Evolutionary conservation across 192 early-diverging fungal genomes (phyloP), one percentile per base, ranked within the genome.

Genomic region (Mortierella hygrophila): DNA sequence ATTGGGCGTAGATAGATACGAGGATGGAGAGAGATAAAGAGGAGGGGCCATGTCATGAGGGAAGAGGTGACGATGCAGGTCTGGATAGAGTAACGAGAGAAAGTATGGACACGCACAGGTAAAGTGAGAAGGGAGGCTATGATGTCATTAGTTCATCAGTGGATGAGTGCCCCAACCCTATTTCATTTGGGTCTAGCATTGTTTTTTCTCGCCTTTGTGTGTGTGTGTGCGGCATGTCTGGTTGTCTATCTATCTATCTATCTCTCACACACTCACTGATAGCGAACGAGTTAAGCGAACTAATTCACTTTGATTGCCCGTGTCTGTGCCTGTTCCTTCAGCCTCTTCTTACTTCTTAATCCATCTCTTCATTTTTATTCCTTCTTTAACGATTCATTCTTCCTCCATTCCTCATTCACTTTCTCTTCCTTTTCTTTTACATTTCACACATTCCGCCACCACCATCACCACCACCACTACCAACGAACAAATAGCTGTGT

Each of bases 101-200:
- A 26, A 5, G 4, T 55, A 20, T 23, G 54, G 54, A 9, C 11
- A 52, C 49, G 55, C 21, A 60, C 55, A 60, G 26, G 60, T 29
- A 60, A 60, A n/a, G 6, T 0, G 9, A 32, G 26, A 26, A 15
- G 11, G 9, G 60, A 65, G 60, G 60, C 60, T 32, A 65, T 65
- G 60, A 65, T 65, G 60, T 65, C 60, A 65, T 35, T 32, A 29
- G 60, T 65, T 65, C 60, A 65, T 26, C 55, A 60, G 55, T 26
- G 16, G 4, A 52, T 20, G 16, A 21, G 49, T 52, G 49, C 49
- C 49, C 49, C 49, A 52, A 52, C 49, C 49, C 49, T 52, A 52
- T 52, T 52, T 52, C 49, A 52, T 5, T 52, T 21, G 49, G 49
- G 49, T 52, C 49, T 52, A 52, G 18, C 44, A 46, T 15, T 15